Conservation (phyloP, 495 filamentous ascomycete genomes). For the Durotheca rogersii region DNA sequence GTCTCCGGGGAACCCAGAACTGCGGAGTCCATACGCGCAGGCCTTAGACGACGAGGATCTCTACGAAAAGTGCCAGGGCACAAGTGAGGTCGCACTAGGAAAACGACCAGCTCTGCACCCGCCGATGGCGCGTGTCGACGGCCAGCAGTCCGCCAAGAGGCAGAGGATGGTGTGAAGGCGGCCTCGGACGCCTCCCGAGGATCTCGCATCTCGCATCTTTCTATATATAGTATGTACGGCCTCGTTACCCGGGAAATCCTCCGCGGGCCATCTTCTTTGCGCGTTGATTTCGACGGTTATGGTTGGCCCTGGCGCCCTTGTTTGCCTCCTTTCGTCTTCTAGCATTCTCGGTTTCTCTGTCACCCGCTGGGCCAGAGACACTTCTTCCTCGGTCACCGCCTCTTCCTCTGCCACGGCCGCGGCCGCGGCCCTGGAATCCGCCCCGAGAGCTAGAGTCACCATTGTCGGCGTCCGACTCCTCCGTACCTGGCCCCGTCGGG, state of each 20-base stretch:
- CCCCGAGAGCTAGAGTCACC: conserved; percentile 31
- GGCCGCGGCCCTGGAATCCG: conserved; percentile 42
- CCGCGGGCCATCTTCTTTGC: conserved; percentile 76
- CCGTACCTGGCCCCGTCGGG: conserved; percentile 46
- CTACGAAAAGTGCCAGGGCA: conserved; percentile 22
- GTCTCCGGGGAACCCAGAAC: conserved; percentile 24
- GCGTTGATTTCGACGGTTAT: conserved; percentile 68
- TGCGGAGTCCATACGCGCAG: conserved; percentile 33
- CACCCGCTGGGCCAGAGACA: conserved; percentile 58
- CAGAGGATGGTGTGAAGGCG: conserved; percentile 17
- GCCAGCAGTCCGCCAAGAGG: conserved; percentile 22
- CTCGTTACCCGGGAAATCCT: conserved; percentile 52
- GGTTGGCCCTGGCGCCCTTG: conserved; percentile 62
- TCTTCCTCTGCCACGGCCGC: conserved; percentile 53
- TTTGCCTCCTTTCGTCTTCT: conserved; percentile 66
- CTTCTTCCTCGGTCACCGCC: conserved; percentile 57
- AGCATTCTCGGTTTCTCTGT: conserved; percentile 59
- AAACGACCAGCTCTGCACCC: conserved; percentile 24
- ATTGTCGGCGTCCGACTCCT: conserved; percentile 44
- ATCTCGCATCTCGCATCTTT: background rate
- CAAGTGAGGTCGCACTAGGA: conserved; percentile 15
- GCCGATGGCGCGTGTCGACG: conserved; percentile 5
- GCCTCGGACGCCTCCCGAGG: background rate
- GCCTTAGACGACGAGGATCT: conserved; percentile 31
- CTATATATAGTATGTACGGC: background rate